These are phyloP conservation scores for Salicornia ramosissima DNA, from an alignment of 148 eudicot genomes.

Conservation along the genomic window DNA sequence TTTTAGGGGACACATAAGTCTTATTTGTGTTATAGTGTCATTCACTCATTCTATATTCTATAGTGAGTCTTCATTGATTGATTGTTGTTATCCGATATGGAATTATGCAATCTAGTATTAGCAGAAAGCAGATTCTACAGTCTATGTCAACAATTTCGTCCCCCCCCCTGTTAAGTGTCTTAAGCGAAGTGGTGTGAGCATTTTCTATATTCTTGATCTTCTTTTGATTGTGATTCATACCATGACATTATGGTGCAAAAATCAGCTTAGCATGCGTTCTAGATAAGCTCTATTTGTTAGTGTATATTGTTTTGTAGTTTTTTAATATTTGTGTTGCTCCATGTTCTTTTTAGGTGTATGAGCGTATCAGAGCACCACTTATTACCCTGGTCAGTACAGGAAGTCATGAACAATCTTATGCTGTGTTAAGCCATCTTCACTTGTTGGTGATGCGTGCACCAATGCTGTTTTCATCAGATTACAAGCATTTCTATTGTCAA, in stretches of 20 bases:
- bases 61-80: slow-evolving; percentile 2
- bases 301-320: background rate
- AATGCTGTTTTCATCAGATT: slow-evolving; percentile 84
- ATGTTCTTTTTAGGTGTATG: slow-evolving; percentile 62
- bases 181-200: background rate
- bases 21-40: background rate
- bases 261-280: slow-evolving; percentile 1
- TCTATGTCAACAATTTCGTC: background rate
- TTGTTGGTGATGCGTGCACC: slow-evolving; percentile 98
- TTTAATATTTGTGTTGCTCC: background rate
- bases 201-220: background rate
- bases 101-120: background rate
- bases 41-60: too few relatives aligned
- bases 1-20: background rate
- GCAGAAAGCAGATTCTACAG: background rate
- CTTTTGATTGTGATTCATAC: background rate
- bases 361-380: slow-evolving; percentile 95
- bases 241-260: background rate
- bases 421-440: slow-evolving; percentile 93
- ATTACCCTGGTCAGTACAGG: slow-evolving; percentile 92
- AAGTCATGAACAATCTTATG: slow-evolving; percentile 90
- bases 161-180: background rate
- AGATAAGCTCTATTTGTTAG: background rate
- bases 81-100: slow-evolving; percentile 1
- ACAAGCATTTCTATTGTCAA: slow-evolving; percentile 96